These are phyloP conservation scores for Leccinum truebloodii DNA, from an alignment of 768 basidiomycete genomes.

Conservation along the genomic window DNA sequence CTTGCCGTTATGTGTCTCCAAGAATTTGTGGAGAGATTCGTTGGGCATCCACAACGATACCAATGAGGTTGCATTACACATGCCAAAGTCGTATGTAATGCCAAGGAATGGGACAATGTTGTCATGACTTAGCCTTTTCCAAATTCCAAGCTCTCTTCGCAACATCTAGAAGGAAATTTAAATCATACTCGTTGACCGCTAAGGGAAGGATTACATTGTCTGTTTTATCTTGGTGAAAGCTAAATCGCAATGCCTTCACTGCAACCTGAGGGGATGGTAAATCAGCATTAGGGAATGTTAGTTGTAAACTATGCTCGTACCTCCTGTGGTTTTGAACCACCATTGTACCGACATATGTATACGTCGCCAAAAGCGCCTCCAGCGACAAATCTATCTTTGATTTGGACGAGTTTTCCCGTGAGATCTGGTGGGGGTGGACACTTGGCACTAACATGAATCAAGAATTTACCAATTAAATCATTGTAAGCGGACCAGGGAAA, in stretches of 20 bases:
- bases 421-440: neutral
- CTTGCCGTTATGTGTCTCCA: neutral
- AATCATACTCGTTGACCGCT: neutral
- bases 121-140: neutral
- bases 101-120: neutral
- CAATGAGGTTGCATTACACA: neutral
- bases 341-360: neutral
- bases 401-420: neutral
- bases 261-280: neutral
- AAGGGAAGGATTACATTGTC: neutral
- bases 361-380: neutral
- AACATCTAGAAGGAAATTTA: neutral
- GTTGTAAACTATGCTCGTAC: neutral
- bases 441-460: slow-evolving; percentile 13
- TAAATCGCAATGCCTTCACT: neutral
- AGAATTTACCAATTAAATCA: neutral
- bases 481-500: neutral
- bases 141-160: neutral
- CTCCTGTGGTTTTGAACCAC: neutral
- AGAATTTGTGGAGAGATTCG: neutral
- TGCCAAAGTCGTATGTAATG: neutral
- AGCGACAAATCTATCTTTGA: neutral
- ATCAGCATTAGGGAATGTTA: neutral
- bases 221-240: neutral
- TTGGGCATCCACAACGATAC: slow-evolving; percentile 1